Percentiles rank a stretch among this genome's conserved stretches.
Conservation (phyloP, 495 filamentous ascomycete genomes). For the Neurospora tetrasperma region DNA sequence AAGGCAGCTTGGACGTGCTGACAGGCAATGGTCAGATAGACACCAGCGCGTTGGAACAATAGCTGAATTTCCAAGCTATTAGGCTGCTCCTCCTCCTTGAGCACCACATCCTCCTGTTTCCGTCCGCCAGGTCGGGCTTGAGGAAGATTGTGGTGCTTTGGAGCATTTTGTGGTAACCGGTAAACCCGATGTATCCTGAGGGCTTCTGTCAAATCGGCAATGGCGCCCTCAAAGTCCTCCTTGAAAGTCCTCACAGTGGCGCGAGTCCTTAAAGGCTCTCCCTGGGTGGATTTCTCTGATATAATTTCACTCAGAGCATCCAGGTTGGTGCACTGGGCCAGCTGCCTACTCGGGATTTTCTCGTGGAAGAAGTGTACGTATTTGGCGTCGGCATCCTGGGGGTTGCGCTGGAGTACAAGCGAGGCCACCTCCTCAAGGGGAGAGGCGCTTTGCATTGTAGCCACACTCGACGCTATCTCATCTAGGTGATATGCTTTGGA, state of each 20-base stretch:
- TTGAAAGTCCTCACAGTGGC: conserved; percentile 68
- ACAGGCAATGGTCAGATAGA: conserved; percentile 60
- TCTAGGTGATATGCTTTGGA: conserved; percentile 65
- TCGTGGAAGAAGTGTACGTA: conserved; percentile 86
- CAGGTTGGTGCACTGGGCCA: conserved; percentile 62
- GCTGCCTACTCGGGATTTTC: conserved; percentile 68
- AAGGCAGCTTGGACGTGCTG: conserved; percentile 36
- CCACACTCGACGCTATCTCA: conserved; percentile 72
- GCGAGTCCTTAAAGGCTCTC: conserved; percentile 56
- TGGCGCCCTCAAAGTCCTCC: conserved; percentile 58
- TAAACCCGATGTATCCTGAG: conserved; percentile 48
- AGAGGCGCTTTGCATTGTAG: conserved; percentile 73
- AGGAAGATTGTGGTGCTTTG: conserved; percentile 18
- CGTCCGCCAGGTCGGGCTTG: conserved; percentile 12
- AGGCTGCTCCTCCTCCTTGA: conserved; percentile 61
- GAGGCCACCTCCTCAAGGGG: conserved; percentile 68
- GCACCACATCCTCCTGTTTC: conserved; percentile 42
- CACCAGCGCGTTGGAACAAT: conserved; percentile 66
- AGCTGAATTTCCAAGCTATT: conserved; percentile 62
- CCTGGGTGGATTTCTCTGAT: conserved; percentile 47
- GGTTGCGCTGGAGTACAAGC: conserved; percentile 55
- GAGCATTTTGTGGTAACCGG: conserved; percentile 31
- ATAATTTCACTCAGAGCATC: conserved; percentile 56
- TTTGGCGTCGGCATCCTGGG: conserved; percentile 55
- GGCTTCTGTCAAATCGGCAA: conserved; percentile 54